Conservation (phyloP, 805 yeast species). For the Metschnikowia gelsemii region DNA sequence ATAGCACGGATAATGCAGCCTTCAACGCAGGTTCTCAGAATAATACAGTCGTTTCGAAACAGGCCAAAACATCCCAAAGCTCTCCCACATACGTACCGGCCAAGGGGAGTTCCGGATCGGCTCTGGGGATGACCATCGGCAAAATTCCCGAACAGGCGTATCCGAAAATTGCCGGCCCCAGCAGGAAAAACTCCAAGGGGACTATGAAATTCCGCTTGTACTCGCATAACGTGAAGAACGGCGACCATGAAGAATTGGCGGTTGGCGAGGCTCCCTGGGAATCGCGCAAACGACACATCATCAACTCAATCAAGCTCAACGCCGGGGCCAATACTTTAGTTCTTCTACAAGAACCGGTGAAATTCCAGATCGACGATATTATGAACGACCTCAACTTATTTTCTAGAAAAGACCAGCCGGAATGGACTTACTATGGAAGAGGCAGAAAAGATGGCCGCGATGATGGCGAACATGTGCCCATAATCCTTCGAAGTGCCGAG, state of each 20-base stretch:
- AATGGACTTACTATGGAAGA: slow-evolving; percentile 20
- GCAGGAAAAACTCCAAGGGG: slow-evolving; percentile 7
- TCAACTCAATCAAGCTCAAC: slow-evolving; percentile 22
- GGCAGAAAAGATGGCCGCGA: slow-evolving; percentile 21
- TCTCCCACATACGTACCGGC: neutral
- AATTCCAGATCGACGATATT: slow-evolving; percentile 21
- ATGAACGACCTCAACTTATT: slow-evolving; percentile 17
- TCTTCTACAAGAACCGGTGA: slow-evolving; percentile 21
- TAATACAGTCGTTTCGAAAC: no score
- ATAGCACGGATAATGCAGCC: no score
- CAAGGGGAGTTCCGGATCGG: neutral
- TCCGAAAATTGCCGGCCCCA: slow-evolving; percentile 20
- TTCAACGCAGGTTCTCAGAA: no score
- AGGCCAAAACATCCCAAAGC: neutral
- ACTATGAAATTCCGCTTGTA: slow-evolving; percentile 32
- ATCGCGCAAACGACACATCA: slow-evolving; percentile 20
- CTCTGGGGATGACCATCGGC: neutral
- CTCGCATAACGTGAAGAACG: slow-evolving; percentile 37
- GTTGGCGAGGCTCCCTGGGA: slow-evolving; percentile 31
- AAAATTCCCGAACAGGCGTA: slow-evolving; percentile 2
- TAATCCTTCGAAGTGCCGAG: slow-evolving; percentile 16
- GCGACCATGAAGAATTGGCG: slow-evolving; percentile 24
- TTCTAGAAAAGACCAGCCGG: slow-evolving; percentile 7
- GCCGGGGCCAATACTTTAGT: slow-evolving; percentile 21
- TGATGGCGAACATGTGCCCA: slow-evolving; percentile 23